Percentiles rank a stretch among this genome's conserved stretches.
Evolutionary conservation across 192 early-diverging fungal genomes (phyloP).

Genomic region (Backusella tuberculispora): DNA sequence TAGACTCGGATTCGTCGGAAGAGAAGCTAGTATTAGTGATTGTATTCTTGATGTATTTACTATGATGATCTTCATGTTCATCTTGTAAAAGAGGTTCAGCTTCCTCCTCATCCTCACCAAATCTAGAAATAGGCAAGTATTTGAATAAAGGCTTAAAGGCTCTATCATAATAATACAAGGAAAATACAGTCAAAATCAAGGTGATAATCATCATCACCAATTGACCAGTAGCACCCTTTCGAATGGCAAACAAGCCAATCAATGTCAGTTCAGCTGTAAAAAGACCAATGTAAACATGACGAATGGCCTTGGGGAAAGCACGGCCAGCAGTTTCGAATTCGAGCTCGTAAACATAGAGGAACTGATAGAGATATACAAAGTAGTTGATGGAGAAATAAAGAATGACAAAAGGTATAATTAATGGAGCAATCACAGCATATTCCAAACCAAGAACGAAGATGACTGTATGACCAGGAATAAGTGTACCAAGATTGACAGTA

Average conservation of each 20-base stretch:
- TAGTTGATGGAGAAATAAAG: constrained; percentile 76
- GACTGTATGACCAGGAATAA: constrained; percentile 70
- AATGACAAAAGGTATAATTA: constrained; percentile 75
- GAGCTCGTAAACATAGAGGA: constrained; percentile 75
- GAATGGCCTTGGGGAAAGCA: constrained; percentile 62
- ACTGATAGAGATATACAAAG: constrained; percentile 81
- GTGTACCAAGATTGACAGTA: constrained; percentile 58
- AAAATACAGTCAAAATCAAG: constrained; percentile 33
- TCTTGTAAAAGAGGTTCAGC: neutral
- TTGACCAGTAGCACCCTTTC: constrained; percentile 49
- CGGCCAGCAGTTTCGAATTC: constrained; percentile 63
- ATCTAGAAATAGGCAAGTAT: constrained; percentile 44
- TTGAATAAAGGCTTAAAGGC: constrained; percentile 50
- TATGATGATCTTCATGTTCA: neutral
- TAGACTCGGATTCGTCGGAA: neutral
- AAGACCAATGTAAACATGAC: constrained; percentile 66
- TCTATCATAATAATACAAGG: constrained; percentile 41
- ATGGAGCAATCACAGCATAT: constrained; percentile 81
- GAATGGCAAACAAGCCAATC: constrained; percentile 70
- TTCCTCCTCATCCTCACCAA: constrained; percentile 21
- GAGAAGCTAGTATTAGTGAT: neutral
- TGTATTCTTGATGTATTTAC: neutral
- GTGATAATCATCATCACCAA: constrained; percentile 48
- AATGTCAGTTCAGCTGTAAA: constrained; percentile 77
- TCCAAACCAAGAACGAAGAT: constrained; percentile 74